phyloP scores from a whole-genome alignment of 2,329 filamentous ascomycete genomes.

The Talaromyces islandicus region DNA sequence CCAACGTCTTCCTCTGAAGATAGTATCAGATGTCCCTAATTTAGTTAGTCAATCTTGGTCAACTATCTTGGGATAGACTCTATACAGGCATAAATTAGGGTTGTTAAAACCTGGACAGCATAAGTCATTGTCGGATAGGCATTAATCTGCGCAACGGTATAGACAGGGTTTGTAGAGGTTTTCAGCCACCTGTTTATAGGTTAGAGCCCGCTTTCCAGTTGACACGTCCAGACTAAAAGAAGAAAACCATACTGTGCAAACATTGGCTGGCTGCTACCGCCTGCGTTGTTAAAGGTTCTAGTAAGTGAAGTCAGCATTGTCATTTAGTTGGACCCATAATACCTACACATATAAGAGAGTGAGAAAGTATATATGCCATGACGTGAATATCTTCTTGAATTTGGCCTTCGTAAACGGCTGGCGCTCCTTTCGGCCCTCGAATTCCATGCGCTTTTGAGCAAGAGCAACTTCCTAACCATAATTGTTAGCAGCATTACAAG shows the following conservation, averaged over 20 bases:
- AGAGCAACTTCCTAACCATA: constrained; percentile 36
- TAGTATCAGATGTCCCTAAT: constrained; percentile 54
- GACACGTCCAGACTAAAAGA: background rate
- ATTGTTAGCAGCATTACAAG: background rate
- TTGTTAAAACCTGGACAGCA: constrained; percentile 53
- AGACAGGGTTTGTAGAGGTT: constrained; percentile 36
- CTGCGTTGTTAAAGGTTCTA: constrained; percentile 57
- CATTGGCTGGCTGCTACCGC: constrained; percentile 47
- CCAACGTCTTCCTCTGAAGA: constrained; percentile 57
- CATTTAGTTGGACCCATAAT: background rate
- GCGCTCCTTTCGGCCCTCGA: constrained; percentile 42
- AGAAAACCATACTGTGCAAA: constrained; percentile 42
- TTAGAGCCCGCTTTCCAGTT: background rate
- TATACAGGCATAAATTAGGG: constrained; percentile 54
- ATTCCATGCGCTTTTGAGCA: constrained; percentile 45
- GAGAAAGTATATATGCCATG: constrained; percentile 60
- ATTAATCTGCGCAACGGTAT: constrained; percentile 43
- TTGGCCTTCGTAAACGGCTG: constrained; percentile 46
- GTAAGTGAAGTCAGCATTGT: background rate
- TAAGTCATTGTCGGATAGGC: constrained; percentile 55
- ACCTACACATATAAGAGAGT: constrained; percentile 51
- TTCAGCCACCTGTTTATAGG: constrained; percentile 28
- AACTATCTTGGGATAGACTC: background rate
- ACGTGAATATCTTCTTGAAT: constrained; percentile 55
- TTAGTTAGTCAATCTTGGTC: background rate